Evolutionary conservation across 73 alveolate species (phyloP), one percentile per base, ranked within the genome.

Genomic region (Effrenium voratum): DNA sequence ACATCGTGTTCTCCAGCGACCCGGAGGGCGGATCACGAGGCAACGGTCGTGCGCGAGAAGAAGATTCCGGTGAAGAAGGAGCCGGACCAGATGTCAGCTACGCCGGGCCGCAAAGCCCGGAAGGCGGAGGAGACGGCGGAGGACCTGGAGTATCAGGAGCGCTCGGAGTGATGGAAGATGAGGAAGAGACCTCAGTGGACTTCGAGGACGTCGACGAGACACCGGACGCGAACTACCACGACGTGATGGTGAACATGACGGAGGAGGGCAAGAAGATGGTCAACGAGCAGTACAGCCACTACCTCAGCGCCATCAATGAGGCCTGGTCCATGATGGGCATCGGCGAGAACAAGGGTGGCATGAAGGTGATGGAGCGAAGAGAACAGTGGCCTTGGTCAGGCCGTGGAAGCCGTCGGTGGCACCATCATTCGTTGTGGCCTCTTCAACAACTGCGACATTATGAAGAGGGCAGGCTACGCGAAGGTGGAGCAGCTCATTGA

Each of bases 71-170:
- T n/a, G 55, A 26, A 73, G 3, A 47, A 38, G 83, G 46, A 30
- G 46, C 26, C 30, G 46, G 46, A 68, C 38, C 73, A 80, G 91
- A 80, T 80, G 91, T 26, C 41, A 46, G 10, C 2, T 1, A 30
- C 72, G 2, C 91, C 91, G 15, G 91, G 73, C 36, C 59, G 91
- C 59, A 80, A 80, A n/a, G 34, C 50, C 4, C 59, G 91, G 15
- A 45, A 45, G 46, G 34, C 91, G 8, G 91, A 80, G 73, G 34
- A 47, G 70, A 0, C 73, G 10, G 36, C 91, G 44, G 91, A 80
- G 73, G 50, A 80, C 36, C 6, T 47, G 91, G 72, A 80, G 91
- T 45, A 80, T 49, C 2, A 44, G 50, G 36, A 80, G 2, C 45
- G 68, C 45, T 1, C n/a, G n/a, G n/a, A n/a, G n/a, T 77, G 30